Evolutionary conservation across 495 filamentous ascomycete genomes (phyloP).

Genomic region (Penicillium canariense): DNA sequence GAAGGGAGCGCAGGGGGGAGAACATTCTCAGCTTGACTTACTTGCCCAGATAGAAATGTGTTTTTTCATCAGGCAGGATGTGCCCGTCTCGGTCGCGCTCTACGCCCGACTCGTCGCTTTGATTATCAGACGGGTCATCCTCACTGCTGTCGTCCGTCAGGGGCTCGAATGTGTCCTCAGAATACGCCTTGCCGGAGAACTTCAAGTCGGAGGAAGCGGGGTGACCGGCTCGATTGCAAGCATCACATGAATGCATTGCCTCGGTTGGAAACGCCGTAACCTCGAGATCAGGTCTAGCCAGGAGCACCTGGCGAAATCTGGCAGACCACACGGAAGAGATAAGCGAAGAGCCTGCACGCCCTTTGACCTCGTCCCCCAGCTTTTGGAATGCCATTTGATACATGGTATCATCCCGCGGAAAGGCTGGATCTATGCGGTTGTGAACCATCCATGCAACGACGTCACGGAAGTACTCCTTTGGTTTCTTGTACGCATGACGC

Average conservation of each 20-base stretch:
- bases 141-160: constrained; percentile 45
- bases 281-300: constrained; percentile 58
- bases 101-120: constrained; percentile 7
- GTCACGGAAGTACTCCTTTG: constrained; percentile 74
- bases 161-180: constrained; percentile 65
- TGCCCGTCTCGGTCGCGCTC: constrained; percentile 36
- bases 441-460: constrained; percentile 82
- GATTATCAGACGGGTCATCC: constrained; percentile 10
- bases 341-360: constrained; percentile 67
- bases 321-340: constrained; percentile 69
- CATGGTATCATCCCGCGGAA: constrained; percentile 59
- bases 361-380: constrained; percentile 68
- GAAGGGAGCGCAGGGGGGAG: fast-evolving
- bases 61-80: constrained; percentile 32
- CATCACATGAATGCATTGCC: constrained; percentile 59
- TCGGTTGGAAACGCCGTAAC: constrained; percentile 34
- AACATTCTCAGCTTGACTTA: constrained; percentile 16
- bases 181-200: constrained; percentile 68
- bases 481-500: constrained; percentile 59
- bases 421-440: constrained; percentile 73
- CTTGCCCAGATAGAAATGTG: constrained; percentile 45
- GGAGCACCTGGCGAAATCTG: constrained; percentile 62
- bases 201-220: constrained; percentile 60
- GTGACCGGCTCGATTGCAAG: constrained; percentile 71
- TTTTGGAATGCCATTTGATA: constrained; percentile 73